A percentile compares a stretch with the other conserved stretches of the same genome.
Evolutionary conservation across 768 basidiomycete genomes (phyloP).

Genomic region (Termitomyces sp.): DNA sequence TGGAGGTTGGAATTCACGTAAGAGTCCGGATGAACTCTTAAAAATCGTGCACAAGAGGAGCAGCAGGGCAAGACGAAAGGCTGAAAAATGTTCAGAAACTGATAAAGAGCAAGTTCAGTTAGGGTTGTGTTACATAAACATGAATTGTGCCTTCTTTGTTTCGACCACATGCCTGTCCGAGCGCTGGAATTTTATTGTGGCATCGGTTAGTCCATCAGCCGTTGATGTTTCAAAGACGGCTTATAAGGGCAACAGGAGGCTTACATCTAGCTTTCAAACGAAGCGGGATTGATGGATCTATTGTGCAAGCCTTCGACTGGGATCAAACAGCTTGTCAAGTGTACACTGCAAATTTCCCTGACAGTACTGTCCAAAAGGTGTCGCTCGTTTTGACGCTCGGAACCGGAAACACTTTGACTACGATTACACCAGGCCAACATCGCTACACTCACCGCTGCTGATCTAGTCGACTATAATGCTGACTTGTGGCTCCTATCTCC

Average conservation of each 20-base stretch:
- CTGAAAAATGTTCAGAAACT: conserved; percentile 7
- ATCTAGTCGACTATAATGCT: conserved; percentile 42
- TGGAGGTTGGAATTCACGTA: not conserved
- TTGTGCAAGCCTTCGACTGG: conserved; percentile 78
- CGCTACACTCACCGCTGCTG: conserved; percentile 40
- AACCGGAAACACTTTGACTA: not conserved
- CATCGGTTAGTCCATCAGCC: conserved; percentile 45
- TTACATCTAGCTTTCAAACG: conserved; percentile 61
- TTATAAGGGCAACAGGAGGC: conserved; percentile 43
- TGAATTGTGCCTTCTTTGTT: not conserved
- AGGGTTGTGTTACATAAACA: conserved; percentile 8
- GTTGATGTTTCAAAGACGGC: not conserved
- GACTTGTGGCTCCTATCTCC: conserved; percentile 77
- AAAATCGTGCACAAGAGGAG: not conserved
- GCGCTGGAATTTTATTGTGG: conserved; percentile 74
- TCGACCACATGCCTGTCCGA: conserved; percentile 20
- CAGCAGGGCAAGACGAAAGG: conserved; percentile 10
- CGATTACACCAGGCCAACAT: conserved; percentile 47
- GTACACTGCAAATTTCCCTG: conserved; percentile 56
- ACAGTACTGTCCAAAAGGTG: conserved; percentile 45
- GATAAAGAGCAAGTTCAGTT: conserved; percentile 17
- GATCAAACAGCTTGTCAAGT: conserved; percentile 69
- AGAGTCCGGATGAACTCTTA: not conserved
- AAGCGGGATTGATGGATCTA: conserved; percentile 37
- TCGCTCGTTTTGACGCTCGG: not conserved